phyloP scores from a whole-genome alignment of 1,284 basidiomycete genomes.

The Sanghuangporus baumii region DNA sequence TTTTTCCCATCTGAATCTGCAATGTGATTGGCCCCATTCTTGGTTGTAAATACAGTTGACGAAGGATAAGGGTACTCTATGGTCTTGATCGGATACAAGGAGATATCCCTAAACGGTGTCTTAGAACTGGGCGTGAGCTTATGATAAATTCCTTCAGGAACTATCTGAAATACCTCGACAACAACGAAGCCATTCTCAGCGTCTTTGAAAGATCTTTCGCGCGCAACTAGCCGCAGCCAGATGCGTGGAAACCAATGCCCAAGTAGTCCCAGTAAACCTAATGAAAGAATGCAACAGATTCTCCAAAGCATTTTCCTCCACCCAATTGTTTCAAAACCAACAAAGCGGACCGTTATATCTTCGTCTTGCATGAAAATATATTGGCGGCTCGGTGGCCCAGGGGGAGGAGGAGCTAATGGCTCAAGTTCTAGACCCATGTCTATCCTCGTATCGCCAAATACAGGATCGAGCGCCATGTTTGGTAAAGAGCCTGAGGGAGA shows the following conservation, averaged over 20 bases:
- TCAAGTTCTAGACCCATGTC: conserved; percentile 67
- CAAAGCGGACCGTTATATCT: conserved; percentile 83
- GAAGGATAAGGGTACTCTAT: conserved; percentile 74
- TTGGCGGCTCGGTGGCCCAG: conserved; percentile 79
- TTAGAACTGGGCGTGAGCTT: conserved; percentile 29
- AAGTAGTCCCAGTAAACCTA: conserved; percentile 77
- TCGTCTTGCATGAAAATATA: conserved; percentile 88
- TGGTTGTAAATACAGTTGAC: conserved; percentile 66
- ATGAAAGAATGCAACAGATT: conserved; percentile 59
- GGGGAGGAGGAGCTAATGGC: conserved; percentile 56
- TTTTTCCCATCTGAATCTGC: conserved; percentile 25
- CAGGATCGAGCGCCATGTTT: conserved; percentile 62
- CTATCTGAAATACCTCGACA: conserved; percentile 62
- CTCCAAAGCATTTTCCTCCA: conserved; percentile 74
- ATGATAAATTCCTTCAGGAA: not conserved
- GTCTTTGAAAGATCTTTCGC: conserved; percentile 79
- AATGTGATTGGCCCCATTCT: conserved; percentile 19
- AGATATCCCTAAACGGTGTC: conserved; percentile 80
- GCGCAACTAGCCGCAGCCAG: conserved; percentile 87
- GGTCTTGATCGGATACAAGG: conserved; percentile 65
- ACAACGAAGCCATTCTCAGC: conserved; percentile 73
- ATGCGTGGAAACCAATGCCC: conserved; percentile 92
- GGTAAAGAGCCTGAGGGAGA: conserved; percentile 59
- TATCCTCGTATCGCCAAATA: conserved; percentile 75
- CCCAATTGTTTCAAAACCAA: conserved; percentile 75